These are phyloP conservation scores for Neurospora sp. DNA, from an alignment of 2,329 filamentous ascomycete genomes.

Conservation along the genomic window DNA sequence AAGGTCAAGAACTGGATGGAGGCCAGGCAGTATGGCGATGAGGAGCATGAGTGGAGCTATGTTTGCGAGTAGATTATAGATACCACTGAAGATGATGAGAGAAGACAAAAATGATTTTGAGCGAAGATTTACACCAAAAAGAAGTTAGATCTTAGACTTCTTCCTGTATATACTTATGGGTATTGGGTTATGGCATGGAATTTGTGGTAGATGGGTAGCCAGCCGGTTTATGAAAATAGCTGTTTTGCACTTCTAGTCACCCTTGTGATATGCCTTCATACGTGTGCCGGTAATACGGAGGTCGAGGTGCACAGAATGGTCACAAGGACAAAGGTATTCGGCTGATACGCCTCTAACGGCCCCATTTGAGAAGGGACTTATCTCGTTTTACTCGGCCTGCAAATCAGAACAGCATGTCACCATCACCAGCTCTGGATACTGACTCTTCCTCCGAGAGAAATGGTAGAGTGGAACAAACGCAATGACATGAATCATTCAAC, in stretches of 20 bases:
- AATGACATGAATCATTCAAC: too few relatives aligned
- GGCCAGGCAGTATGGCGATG: conserved; percentile 87
- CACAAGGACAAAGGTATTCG: too few relatives aligned
- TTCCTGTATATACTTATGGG: background rate
- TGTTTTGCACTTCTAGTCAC: background rate
- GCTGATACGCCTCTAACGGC: too few relatives aligned
- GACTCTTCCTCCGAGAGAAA: too few relatives aligned
- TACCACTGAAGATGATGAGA: background rate
- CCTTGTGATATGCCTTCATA: too few relatives aligned
- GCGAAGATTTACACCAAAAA: background rate
- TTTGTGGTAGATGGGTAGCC: background rate
- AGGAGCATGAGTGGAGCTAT: conserved; percentile 85
- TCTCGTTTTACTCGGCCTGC: too few relatives aligned
- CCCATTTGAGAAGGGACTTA: too few relatives aligned
- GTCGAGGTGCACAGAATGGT: too few relatives aligned
- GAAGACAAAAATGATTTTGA: background rate
- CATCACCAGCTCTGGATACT: too few relatives aligned
- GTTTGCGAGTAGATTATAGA: conserved; percentile 22
- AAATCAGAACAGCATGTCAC: too few relatives aligned
- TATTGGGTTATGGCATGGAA: background rate
- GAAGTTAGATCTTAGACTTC: background rate
- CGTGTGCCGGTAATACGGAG: too few relatives aligned
- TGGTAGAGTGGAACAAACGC: too few relatives aligned
- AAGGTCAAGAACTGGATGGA: conserved; percentile 97
- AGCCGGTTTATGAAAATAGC: background rate